Percentiles rank a stretch among this genome's conserved stretches.
These are phyloP conservation scores for Blastobotrys parvus DNA, from an alignment of 805 yeast species.

Conservation along the genomic window DNA sequence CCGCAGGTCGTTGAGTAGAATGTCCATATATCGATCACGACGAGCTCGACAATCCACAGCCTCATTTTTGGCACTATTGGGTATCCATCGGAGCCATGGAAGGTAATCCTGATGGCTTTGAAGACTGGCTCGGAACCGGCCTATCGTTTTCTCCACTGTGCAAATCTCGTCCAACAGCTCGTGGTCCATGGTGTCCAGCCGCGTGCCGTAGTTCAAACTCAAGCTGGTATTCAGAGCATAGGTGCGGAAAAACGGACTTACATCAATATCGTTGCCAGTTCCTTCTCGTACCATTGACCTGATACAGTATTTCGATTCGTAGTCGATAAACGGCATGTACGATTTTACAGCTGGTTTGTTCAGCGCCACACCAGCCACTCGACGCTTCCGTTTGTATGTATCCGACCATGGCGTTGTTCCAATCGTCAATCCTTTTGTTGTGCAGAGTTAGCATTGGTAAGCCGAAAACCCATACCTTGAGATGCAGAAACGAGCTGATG, in stretches of 20 bases:
- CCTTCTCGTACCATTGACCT: slow-evolving; percentile 18
- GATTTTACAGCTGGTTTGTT: slow-evolving; percentile 31
- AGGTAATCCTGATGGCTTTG: slow-evolving; percentile 32
- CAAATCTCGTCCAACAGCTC: slow-evolving; percentile 23
- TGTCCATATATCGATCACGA: slow-evolving; percentile 14
- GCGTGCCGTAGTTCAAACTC: slow-evolving; percentile 33
- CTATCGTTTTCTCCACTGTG: slow-evolving; percentile 25
- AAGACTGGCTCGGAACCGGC: slow-evolving; percentile 29
- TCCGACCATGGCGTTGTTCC: slow-evolving; percentile 37
- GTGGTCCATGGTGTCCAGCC: slow-evolving; percentile 27
- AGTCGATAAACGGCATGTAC: slow-evolving; percentile 28
- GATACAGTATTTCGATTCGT: slow-evolving; percentile 29
- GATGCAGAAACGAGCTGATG: slow-evolving; percentile 43
- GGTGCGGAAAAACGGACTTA: not conserved
- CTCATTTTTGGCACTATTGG: not conserved
- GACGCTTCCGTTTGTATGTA: slow-evolving; percentile 28
- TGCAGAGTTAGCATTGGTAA: not conserved
- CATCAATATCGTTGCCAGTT: not conserved
- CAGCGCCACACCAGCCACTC: slow-evolving; percentile 33
- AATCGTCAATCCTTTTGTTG: slow-evolving; percentile 32
- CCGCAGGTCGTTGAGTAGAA: slow-evolving; percentile 12
- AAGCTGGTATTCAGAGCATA: slow-evolving; percentile 29
- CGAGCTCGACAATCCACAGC: slow-evolving; percentile 11
- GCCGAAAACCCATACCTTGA: slow-evolving; percentile 22
- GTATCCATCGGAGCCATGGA: slow-evolving; percentile 24